Conservation (phyloP, 2,329 filamentous ascomycete genomes). For the Neurospora crassa region DNA sequence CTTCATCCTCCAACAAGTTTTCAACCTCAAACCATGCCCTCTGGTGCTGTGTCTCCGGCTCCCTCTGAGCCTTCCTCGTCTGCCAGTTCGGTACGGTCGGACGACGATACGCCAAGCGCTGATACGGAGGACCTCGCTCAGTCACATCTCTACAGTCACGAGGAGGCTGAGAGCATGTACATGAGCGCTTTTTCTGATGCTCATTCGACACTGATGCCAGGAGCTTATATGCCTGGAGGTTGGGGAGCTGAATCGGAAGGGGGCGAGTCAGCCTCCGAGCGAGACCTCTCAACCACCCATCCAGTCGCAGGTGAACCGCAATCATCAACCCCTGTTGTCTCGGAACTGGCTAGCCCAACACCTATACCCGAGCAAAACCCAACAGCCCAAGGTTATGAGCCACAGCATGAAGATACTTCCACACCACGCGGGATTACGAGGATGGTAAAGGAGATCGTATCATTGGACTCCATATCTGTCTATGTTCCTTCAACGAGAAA, state of each 20-base stretch:
- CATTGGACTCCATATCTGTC: slow-evolving; percentile 39
- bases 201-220: slow-evolving; percentile 21
- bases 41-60: slow-evolving; percentile 12
- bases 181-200: slow-evolving; percentile 59
- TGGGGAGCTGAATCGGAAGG: slow-evolving; percentile 34
- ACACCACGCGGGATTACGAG: slow-evolving; percentile 44
- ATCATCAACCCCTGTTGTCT: not conserved
- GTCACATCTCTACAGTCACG: slow-evolving; percentile 66
- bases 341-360: not conserved
- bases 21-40: slow-evolving; percentile 2
- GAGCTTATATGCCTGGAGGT: slow-evolving; percentile 38
- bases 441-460: slow-evolving; percentile 46
- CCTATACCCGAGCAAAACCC: not conserved
- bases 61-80: slow-evolving; percentile 20
- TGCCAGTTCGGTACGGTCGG: slow-evolving; percentile 15
- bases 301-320: not conserved
- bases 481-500: slow-evolving; percentile 44
- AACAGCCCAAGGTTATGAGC: slow-evolving; percentile 3
- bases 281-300: not conserved
- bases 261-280: slow-evolving; percentile 13
- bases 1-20: slow-evolving; percentile 19
- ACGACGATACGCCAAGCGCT: not conserved
- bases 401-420: slow-evolving; percentile 29
- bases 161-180: slow-evolving; percentile 81
- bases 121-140: slow-evolving; percentile 42